A percentile compares a stretch with the other conserved stretches of the same genome.
Evolutionary conservation across 176 grass and related monocot species (phyloP).

Genomic region (Oryza meyeriana): DNA sequence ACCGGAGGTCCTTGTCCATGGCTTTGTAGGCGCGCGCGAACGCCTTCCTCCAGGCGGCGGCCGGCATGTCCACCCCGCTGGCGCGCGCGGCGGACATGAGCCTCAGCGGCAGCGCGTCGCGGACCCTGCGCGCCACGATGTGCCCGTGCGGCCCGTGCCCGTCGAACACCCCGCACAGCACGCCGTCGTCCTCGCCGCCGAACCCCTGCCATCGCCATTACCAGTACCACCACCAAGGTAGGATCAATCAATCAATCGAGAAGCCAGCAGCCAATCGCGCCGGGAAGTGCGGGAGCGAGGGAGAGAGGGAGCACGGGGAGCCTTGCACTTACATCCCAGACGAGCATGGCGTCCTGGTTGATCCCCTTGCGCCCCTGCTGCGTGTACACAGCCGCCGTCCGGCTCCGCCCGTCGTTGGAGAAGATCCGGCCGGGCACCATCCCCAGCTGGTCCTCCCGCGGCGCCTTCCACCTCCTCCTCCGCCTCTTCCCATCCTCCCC

Average conservation of each 20-base stretch:
- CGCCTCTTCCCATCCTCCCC: constrained; percentile 26
- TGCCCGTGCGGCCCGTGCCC: constrained; percentile 92
- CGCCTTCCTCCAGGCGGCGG: constrained; percentile 69
- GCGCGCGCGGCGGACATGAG: constrained; percentile 62
- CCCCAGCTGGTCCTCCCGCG: constrained; percentile 72
- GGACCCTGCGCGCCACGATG: constrained; percentile 79
- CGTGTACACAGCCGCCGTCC: constrained; percentile 67
- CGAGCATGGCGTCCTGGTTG: constrained; percentile 99
- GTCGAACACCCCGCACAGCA: constrained; percentile 95
- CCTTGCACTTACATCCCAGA: constrained; percentile 79
- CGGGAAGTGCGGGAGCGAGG: background rate
- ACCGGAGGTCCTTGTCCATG: constrained; percentile 96
- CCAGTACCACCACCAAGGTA: background rate
- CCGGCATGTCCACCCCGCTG: constrained; percentile 13
- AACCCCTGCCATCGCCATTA: constrained; percentile 36
- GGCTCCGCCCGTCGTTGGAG: constrained; percentile 83
- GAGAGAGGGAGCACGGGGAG: background rate
- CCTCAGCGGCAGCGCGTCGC: constrained; percentile 74
- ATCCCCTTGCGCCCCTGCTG: constrained; percentile 97
- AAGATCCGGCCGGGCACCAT: constrained; percentile 79
- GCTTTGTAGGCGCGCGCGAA: constrained; percentile 76
- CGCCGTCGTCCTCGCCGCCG: constrained; percentile 60
- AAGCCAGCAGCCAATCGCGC: background rate
- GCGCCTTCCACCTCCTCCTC: constrained; percentile 52
- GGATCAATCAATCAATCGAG: background rate